Conservation (phyloP, 208 protist genomes). For the Crithidia fasciculata region DNA sequence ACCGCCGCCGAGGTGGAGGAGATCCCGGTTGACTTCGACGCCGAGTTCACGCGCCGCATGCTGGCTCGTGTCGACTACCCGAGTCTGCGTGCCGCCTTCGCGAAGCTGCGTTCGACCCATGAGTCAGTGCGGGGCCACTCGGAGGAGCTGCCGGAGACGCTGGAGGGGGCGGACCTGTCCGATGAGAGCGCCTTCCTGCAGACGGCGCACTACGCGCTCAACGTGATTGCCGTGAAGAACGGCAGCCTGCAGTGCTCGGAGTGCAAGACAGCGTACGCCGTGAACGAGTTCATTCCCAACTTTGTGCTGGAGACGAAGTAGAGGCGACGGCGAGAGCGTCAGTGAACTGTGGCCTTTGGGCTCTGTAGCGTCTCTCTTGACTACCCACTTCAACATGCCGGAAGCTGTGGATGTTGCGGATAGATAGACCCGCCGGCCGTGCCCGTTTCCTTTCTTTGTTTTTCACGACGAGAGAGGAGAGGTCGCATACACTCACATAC, state of each 20-base stretch:
- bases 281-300: constrained; percentile 89
- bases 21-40: constrained; percentile 71
- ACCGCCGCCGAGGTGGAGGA: constrained; percentile 50
- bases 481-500: not conserved
- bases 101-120: constrained; percentile 44
- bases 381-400: no score
- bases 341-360: no score
- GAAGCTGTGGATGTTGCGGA: no score
- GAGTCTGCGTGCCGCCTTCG: constrained; percentile 64
- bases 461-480: not conserved
- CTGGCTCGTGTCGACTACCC: constrained; percentile 82
- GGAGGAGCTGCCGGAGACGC: constrained; percentile 44
- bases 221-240: constrained; percentile 73
- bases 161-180: constrained; percentile 64
- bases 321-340: not conserved
- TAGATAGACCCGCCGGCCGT: no score
- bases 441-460: not conserved
- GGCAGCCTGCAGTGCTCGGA: constrained; percentile 68
- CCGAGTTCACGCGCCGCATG: constrained; percentile 85
- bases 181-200: constrained; percentile 63
- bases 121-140: constrained; percentile 18
- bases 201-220: constrained; percentile 69
- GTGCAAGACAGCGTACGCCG: constrained; percentile 67
- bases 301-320: constrained; percentile 67
- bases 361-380: no score